phyloP scores from a whole-genome alignment of 306 rosid species.

The Cucurbita moschata region DNA sequence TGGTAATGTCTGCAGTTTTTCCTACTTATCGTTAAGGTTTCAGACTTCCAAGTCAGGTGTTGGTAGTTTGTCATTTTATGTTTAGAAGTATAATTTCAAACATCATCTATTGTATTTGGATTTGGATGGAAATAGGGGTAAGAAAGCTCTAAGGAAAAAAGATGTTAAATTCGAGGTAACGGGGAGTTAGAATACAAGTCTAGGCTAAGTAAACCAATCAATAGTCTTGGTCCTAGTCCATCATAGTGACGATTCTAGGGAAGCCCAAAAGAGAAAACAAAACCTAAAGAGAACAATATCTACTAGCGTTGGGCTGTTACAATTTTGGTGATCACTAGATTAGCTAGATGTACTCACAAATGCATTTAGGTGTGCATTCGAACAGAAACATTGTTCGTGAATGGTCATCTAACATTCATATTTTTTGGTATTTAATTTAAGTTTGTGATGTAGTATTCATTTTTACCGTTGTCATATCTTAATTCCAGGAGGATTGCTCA shows the following conservation, averaged over 20 bases:
- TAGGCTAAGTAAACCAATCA: too few relatives aligned
- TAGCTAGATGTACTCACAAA: background rate
- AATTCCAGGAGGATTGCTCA: constrained; percentile 81
- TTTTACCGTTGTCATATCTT: constrained; percentile 24
- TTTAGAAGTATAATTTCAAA: background rate
- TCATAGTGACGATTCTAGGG: too few relatives aligned
- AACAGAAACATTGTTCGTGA: background rate
- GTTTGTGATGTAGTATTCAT: background rate
- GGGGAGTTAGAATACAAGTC: too few relatives aligned
- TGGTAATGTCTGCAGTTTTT: background rate
- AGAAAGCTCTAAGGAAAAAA: too few relatives aligned
- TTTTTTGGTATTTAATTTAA: background rate
- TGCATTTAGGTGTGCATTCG: background rate
- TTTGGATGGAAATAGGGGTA: too few relatives aligned
- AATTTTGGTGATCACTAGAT: background rate
- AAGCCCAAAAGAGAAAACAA: too few relatives aligned
- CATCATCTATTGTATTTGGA: too few relatives aligned
- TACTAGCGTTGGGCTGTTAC: too few relatives aligned
- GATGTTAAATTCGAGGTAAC: too few relatives aligned
- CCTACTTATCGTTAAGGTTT: background rate
- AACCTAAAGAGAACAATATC: too few relatives aligned
- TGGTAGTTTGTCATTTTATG: background rate
- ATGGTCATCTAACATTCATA: background rate
- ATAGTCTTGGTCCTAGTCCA: too few relatives aligned
- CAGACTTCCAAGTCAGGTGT: background rate